Evolutionary conservation across 2,329 filamentous ascomycete genomes (phyloP).

Genomic region (Verticillium dahliae): DNA sequence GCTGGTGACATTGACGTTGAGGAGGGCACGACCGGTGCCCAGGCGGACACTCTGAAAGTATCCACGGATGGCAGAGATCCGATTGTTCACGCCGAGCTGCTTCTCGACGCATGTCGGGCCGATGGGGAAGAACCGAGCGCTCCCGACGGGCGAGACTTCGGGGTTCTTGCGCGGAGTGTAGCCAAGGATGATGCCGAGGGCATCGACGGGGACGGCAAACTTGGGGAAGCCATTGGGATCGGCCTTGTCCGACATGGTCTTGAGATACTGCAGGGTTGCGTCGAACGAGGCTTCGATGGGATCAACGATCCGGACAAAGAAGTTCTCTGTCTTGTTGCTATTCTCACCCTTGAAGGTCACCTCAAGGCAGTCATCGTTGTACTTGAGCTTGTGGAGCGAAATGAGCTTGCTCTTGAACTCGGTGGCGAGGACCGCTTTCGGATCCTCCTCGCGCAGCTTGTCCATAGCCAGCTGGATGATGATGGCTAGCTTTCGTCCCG

Average conservation of each 20-base stretch:
- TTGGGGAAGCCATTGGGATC: slow-evolving; percentile 39
- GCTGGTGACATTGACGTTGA: slow-evolving; percentile 50
- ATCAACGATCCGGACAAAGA: slow-evolving; percentile 33
- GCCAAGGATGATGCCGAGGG: slow-evolving; percentile 46
- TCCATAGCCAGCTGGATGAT: slow-evolving; percentile 32
- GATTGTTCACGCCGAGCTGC: slow-evolving; percentile 19
- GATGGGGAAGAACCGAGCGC: slow-evolving; percentile 42
- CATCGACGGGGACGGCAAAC: slow-evolving; percentile 40
- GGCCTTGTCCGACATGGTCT: slow-evolving; percentile 24
- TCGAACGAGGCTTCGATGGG: slow-evolving; percentile 30
- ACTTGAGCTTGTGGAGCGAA: slow-evolving; percentile 25
- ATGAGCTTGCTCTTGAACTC: slow-evolving; percentile 47
- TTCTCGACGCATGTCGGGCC: slow-evolving; percentile 18
- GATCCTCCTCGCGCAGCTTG: slow-evolving; percentile 22
- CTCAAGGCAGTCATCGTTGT: slow-evolving; percentile 24
- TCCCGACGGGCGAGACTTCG: slow-evolving; percentile 34
- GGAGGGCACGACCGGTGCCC: slow-evolving; percentile 44
- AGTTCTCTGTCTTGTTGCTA: slow-evolving; percentile 23
- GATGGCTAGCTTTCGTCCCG: slow-evolving; percentile 34
- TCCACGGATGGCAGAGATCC: slow-evolving; percentile 38
- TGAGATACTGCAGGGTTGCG: slow-evolving; percentile 36
- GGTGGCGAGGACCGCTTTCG: slow-evolving; percentile 29
- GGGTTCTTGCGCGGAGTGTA: slow-evolving; percentile 21
- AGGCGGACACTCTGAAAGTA: slow-evolving; percentile 50
- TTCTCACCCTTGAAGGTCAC: slow-evolving; percentile 27